Evolutionary conservation across 2,329 filamentous ascomycete species (phyloP), one percentile per base, ranked within the genome.

Genomic region (Torrubiella hemipterigena): DNA sequence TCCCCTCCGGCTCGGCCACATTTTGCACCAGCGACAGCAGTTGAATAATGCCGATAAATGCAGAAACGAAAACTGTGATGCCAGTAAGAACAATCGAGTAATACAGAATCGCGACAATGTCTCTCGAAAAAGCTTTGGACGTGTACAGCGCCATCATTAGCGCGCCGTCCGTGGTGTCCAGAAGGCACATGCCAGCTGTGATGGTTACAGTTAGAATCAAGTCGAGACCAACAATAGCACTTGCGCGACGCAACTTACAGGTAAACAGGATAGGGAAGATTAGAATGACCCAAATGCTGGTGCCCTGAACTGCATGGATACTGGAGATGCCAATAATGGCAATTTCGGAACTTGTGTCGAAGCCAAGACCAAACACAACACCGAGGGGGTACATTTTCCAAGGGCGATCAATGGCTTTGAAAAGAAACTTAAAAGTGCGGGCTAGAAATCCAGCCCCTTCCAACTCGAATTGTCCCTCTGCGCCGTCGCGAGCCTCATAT

Each of bases 351-450:
- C 82, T 93, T 0, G 91, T 96, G 51, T 96, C 91, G 51, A 98
- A 96, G 0, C 89, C 91, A 1, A 96, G 65, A 0, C 89, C 91
- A 47, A 89, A 96, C 5, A 96, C 61, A 0, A 96, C 67, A 0
- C 89, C 89, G 0, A 94, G 61, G 0, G 85, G 86, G 43, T 93
- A 91, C 86, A 94, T 94, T 55, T 96, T 96, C 89, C 89, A 96
- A 0, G 83, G 81, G 5, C 71, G 59, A 43, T 80, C 73, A 19
- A 80, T 66, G 16, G 93, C 61, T 25, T 73, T 75, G 56, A 96
- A 95, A 38, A 93, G 65, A 38, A 65, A 72, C 35, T 80, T 75
- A 32, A 95, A 73, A 2, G 91, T 49, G 1, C 64, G 62, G 17
- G 81, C 77, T 23, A 95, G 56, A 32, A 86, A 73, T 0, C 89